Percentiles rank a stretch among this genome's conserved stretches.
phyloP scores from a whole-genome alignment of 2,329 filamentous ascomycete genomes.

The Penicillium crustosum region DNA sequence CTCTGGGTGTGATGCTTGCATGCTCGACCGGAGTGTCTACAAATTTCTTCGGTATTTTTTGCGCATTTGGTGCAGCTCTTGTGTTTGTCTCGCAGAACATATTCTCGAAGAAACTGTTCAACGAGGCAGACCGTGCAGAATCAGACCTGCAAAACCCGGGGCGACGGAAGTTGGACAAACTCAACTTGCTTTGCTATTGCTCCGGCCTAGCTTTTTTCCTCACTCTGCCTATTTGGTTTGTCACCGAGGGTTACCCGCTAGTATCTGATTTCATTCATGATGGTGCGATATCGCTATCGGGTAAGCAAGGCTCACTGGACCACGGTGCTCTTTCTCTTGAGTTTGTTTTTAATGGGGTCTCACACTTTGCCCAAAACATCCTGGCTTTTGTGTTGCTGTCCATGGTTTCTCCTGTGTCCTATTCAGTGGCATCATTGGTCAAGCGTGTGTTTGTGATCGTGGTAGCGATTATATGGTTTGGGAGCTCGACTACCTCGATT shows the following conservation, averaged over 20 bases:
- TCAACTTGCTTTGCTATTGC: conserved; percentile 96
- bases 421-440: conserved; percentile 92
- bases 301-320: conserved; percentile 71
- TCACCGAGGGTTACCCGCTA: conserved; percentile 78
- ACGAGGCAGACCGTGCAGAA: conserved; percentile 84
- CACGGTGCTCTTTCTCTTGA: conserved; percentile 68
- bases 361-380: conserved; percentile 95
- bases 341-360: conserved; percentile 94
- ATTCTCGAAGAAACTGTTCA: conserved; percentile 96
- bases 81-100: conserved; percentile 99
- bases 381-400: conserved; percentile 90
- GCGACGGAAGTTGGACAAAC: conserved; percentile 84
- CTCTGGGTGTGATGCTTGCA: conserved; percentile 89
- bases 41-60: conserved; percentile 85
- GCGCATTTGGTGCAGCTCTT: conserved; percentile 83
- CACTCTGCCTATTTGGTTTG: conserved; percentile 89
- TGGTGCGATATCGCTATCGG: conserved; percentile 73
- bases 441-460: conserved; percentile 97
- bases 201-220: conserved; percentile 87
- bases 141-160: conserved; percentile 63
- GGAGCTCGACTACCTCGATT: conserved; percentile 77
- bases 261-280: conserved; percentile 76
- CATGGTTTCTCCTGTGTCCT: conserved; percentile 93
- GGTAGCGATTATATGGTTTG: conserved; percentile 94
- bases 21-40: conserved; percentile 90